phyloP scores from a whole-genome alignment of 2,329 filamentous ascomycete species.

The Westerdykella aurantiaca region DNA sequence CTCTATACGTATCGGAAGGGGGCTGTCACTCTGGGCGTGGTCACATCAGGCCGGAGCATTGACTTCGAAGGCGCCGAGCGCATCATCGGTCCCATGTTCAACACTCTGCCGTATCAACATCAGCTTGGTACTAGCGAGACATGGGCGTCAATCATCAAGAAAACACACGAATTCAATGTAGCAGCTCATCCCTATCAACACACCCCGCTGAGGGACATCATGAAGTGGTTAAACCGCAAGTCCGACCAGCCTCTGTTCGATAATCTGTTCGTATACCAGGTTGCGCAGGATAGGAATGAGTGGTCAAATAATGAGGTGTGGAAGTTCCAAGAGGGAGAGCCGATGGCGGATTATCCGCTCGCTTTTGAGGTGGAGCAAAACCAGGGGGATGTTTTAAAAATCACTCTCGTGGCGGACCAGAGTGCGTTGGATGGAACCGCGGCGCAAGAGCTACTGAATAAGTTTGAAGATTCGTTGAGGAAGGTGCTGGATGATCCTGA shows the following conservation, averaged over 20 bases:
- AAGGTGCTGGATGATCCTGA: constrained; percentile 33
- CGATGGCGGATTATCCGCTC: constrained; percentile 63
- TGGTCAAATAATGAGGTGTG: constrained; percentile 46
- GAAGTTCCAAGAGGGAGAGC: constrained; percentile 40
- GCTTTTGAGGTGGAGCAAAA: constrained; percentile 66
- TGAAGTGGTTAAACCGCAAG: constrained; percentile 65
- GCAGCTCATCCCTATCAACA: constrained; percentile 67
- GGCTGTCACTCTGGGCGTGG: constrained; percentile 60
- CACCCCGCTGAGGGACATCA: constrained; percentile 69
- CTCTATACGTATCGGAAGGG: constrained; percentile 49
- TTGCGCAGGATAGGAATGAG: constrained; percentile 23
- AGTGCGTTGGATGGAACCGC: constrained; percentile 34
- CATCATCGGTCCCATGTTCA: constrained; percentile 80
- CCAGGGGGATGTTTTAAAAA: constrained; percentile 43
- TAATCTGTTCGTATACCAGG: constrained; percentile 75
- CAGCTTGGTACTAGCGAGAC: constrained; percentile 41
- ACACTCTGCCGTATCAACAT: constrained; percentile 71
- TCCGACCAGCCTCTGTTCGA: constrained; percentile 59
- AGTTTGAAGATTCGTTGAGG: constrained; percentile 39
- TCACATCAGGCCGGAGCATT: constrained; percentile 72
- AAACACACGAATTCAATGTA: constrained; percentile 67
- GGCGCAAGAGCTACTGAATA: constrained; percentile 38
- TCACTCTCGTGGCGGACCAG: constrained; percentile 57
- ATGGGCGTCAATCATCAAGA: constrained; percentile 56
- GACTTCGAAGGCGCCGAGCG: constrained; percentile 59